Base-by-base conservation (phyloP, 306 rosid genomes). In the Fragaria ananassa region DNA sequence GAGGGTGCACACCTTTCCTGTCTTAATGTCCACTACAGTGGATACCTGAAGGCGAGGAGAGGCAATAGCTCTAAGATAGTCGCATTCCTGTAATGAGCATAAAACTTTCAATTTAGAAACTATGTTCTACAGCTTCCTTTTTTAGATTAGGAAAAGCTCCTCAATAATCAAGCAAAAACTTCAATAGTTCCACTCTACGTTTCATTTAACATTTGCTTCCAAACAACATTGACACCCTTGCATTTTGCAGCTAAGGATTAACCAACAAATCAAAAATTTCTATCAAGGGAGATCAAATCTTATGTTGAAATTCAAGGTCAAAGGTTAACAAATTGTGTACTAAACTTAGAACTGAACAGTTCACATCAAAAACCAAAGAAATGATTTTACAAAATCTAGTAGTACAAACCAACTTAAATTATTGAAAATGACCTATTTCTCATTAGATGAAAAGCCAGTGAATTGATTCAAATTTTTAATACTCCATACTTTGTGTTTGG, bases 21-120 rank as follows among this genome's bases (percentile, higher is more conserved):
- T 95, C 67, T 84, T 91, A 1, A 87, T 62, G 86, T 95, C 99
- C 86, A 95, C 99, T 68, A 95, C 99, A 15, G 99, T 95, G 47
- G 99, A 95, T 86, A 84, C 58, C 73, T 90, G 84, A 76, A 95
- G 91, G 78, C 92, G 97, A 81, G 99, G 96, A 73, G 75, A 89
- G 69, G 99, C 97, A 67, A 92, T 1, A 45, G 82, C 89, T 85
- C 86, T 89, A 67, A 95, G 97, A 81, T 90, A 90, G 82, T 95
- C 96, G 45, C 99, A 95, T 85, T 95, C 99, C 99, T 95, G 86
- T 25, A 68, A 79, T 75, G 74, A 68, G 45, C 74, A 80, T 29
- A 79, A 46, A 78, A 41, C 34, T 34, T 47, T 70, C 57, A 35
- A 35, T 53, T 70, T 68, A 58, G 37, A 67, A 79, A 65, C 78